Evolutionary conservation across 78 protist species (phyloP).

Genomic region (Neovahlkampfia damariscottae): DNA sequence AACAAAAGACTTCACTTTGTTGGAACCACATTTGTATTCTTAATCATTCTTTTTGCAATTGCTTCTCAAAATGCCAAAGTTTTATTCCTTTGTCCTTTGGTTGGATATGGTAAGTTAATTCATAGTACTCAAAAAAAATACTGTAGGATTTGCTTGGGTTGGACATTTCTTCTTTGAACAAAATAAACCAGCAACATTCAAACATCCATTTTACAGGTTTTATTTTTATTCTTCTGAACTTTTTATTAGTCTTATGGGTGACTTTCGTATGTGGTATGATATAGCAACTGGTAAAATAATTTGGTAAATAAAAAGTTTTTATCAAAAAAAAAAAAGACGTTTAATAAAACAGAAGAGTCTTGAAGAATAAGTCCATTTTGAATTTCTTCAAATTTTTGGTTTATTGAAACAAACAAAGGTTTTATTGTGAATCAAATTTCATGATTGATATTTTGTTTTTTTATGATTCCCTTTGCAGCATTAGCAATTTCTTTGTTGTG

Average conservation of each 20-base stretch:
- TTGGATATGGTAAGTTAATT: neutral
- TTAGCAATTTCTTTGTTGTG: no score
- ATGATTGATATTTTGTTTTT: no score
- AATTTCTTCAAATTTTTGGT: no score
- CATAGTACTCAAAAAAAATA: neutral
- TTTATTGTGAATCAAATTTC: no score
- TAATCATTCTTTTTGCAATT: neutral
- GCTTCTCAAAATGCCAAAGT: neutral
- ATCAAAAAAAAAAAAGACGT: neutral
- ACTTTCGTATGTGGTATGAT: slow-evolving; percentile 26
- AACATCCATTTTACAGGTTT: slow-evolving; percentile 36
- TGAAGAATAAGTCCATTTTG: no score
- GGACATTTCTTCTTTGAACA: slow-evolving; percentile 62
- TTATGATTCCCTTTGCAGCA: no score
- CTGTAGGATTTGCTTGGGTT: slow-evolving; percentile 24
- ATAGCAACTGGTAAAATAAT: slow-evolving; percentile 32
- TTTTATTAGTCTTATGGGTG: slow-evolving; percentile 36
- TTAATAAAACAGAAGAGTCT: no score
- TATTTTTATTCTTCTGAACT: no score
- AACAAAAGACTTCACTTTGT: slow-evolving; percentile 40
- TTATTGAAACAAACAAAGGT: no score
- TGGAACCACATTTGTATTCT: slow-evolving; percentile 35
- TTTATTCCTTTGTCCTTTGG: neutral
- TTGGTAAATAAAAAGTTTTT: neutral
- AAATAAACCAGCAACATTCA: slow-evolving; percentile 66